A percentile compares a stretch with the other conserved stretches of the same genome.
phyloP scores from a whole-genome alignment of 179 eudicot species.

The Beta macrorhiza region DNA sequence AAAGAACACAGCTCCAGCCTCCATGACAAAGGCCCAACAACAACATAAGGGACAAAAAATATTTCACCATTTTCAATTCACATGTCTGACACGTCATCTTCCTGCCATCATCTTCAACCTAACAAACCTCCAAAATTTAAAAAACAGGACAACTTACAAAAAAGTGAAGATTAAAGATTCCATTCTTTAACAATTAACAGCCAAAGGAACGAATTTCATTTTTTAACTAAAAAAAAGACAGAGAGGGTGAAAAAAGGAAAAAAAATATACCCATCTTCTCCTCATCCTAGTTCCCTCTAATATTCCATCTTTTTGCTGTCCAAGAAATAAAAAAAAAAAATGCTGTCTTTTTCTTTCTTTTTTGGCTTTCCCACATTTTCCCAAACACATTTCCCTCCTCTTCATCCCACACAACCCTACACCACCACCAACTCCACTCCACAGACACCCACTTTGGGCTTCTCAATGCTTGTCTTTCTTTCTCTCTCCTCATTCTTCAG shows the following conservation, averaged over 20 bases:
- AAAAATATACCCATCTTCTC: conserved; percentile 18
- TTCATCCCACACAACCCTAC: conserved; percentile 4
- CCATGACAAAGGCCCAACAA: conserved; percentile 22
- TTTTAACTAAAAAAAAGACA: not conserved
- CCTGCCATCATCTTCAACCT: conserved; percentile 21
- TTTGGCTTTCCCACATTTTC: conserved; percentile 31
- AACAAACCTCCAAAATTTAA: conserved; percentile 17
- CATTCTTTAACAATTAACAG: conserved; percentile 30
- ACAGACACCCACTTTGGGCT: conserved; percentile 11
- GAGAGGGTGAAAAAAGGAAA: not conserved
- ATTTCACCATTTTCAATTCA: conserved; percentile 17
- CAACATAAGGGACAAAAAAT: conserved; percentile 23
- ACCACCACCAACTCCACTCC: conserved; percentile 22
- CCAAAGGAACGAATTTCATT: not conserved
- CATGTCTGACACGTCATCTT: conserved; percentile 31
- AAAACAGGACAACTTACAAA: conserved; percentile 21
- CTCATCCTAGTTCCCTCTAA: conserved; percentile 17
- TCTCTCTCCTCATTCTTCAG: conserved; percentile 13
- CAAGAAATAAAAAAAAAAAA: conserved; percentile 13
- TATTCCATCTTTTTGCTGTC: conserved; percentile 34
- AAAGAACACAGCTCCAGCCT: not conserved
- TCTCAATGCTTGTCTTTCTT: conserved; percentile 18
- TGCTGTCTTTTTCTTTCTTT: conserved; percentile 36
- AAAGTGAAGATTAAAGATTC: conserved; percentile 32
- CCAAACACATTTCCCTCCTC: conserved; percentile 27